These are phyloP conservation scores for Lactarius tabidus DNA, from an alignment of 768 basidiomycete genomes.

Conservation along the genomic window DNA sequence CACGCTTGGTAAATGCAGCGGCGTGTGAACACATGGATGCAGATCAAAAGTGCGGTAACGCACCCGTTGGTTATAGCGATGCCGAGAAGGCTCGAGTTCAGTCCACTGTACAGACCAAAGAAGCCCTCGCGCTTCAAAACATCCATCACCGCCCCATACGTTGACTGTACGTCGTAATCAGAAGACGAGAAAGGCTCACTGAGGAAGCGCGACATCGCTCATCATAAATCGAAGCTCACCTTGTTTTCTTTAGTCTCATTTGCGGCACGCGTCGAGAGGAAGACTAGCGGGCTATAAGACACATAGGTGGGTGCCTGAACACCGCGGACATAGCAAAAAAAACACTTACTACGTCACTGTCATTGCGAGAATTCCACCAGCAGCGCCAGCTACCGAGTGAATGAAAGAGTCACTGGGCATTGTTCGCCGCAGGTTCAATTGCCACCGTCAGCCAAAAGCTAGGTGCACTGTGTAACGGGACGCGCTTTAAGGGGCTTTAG, in stretches of 20 bases:
- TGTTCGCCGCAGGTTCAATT: not conserved
- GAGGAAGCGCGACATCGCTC: not conserved
- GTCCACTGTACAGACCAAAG: constrained; percentile 79
- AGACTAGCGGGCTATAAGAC: constrained; percentile 72
- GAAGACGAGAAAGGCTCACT: constrained; percentile 6
- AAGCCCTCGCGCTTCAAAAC: constrained; percentile 83
- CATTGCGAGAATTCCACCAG: constrained; percentile 90
- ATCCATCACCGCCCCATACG: constrained; percentile 63
- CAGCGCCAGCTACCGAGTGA: constrained; percentile 84
- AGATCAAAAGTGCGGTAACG: constrained; percentile 24
- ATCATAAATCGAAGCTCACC: constrained; percentile 38
- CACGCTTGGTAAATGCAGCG: constrained; percentile 45
- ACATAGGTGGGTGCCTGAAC: constrained; percentile 12
- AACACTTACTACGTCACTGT: constrained; percentile 71
- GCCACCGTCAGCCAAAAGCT: not conserved
- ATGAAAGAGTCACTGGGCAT: constrained; percentile 65
- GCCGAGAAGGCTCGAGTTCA: constrained; percentile 80
- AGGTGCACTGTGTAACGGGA: not conserved
- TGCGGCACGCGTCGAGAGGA: constrained; percentile 89
- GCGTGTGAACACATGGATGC: not conserved
- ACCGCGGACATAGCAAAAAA: constrained; percentile 9
- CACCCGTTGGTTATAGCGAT: constrained; percentile 93
- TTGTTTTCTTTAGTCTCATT: constrained; percentile 81
- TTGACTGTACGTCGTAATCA: constrained; percentile 41
- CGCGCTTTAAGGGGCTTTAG: not conserved